Evolutionary conservation across 306 rosid species (phyloP).

Genomic region (Quercus alba): DNA sequence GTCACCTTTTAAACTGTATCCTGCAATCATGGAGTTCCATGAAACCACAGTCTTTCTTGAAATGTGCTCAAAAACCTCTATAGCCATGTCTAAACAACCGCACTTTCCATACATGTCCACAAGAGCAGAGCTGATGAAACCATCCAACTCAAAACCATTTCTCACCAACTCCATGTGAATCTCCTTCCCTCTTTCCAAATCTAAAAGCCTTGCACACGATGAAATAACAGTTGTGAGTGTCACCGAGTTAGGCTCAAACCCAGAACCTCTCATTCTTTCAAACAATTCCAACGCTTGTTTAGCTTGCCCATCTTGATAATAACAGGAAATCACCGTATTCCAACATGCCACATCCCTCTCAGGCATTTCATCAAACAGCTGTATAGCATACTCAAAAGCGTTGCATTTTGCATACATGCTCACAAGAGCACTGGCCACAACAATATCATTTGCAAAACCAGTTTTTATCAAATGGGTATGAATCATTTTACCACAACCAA

Average conservation of each 20-base stretch:
- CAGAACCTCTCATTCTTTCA: conserved; percentile 53
- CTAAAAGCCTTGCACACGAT: conserved; percentile 63
- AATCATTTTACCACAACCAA: conserved; percentile 42
- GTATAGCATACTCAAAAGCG: conserved; percentile 39
- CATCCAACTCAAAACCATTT: conserved; percentile 32
- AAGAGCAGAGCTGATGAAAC: conserved; percentile 57
- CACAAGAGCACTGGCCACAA: conserved; percentile 59
- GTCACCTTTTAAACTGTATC: conserved; percentile 67
- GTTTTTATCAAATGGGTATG: conserved; percentile 57
- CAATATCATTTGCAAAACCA: conserved; percentile 54
- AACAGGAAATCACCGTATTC: conserved; percentile 75
- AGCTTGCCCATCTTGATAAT: conserved; percentile 56
- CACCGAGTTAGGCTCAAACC: conserved; percentile 56
- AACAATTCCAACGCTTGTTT: conserved; percentile 49
- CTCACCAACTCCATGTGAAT: conserved; percentile 55
- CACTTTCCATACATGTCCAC: conserved; percentile 93
- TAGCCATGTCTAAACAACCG: conserved; percentile 58
- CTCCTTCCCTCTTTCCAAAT: conserved; percentile 63
- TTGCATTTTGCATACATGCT: conserved; percentile 69
- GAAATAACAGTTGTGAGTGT: conserved; percentile 56
- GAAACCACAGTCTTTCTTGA: conserved; percentile 61
- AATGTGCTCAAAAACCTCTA: conserved; percentile 61
- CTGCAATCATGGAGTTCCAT: conserved; percentile 75
- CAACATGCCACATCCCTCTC: conserved; percentile 79
- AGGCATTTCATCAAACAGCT: conserved; percentile 67